Conservation (phyloP, 495 filamentous ascomycete species). For the Talaromyces stipitatus region DNA sequence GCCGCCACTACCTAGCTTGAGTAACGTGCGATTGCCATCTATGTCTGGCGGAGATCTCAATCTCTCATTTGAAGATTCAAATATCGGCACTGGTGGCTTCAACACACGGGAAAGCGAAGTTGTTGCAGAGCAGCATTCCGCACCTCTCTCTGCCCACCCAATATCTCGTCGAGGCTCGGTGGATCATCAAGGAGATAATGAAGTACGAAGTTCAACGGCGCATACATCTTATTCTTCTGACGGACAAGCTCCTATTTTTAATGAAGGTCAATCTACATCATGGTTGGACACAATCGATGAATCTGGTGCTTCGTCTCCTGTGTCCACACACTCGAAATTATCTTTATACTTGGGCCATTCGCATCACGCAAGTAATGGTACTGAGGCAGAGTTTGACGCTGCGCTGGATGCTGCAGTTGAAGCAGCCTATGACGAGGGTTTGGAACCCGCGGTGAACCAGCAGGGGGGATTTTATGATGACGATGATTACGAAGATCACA, state of each 20-base stretch:
- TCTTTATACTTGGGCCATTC: conserved; percentile 61
- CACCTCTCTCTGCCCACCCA: background rate
- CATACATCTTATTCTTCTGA: conserved; percentile 24
- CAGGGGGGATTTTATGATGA: conserved; percentile 33
- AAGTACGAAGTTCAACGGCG: background rate
- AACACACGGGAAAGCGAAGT: background rate
- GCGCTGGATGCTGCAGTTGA: conserved; percentile 94
- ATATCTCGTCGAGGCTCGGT: background rate
- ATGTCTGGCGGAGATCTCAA: background rate
- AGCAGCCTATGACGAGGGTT: conserved; percentile 89
- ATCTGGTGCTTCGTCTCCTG: conserved; percentile 71
- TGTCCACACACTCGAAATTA: conserved; percentile 74
- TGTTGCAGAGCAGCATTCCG: background rate
- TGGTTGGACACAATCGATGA: conserved; percentile 98
- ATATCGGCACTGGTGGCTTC: no score
- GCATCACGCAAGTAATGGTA: conserved; percentile 60
- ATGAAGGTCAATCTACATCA: conserved; percentile 72
- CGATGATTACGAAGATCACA: conserved; percentile 27
- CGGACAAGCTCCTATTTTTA: conserved; percentile 30
- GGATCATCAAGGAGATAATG: background rate
- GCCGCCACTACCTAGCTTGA: background rate
- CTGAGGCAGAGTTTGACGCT: conserved; percentile 90
- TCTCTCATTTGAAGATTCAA: background rate
- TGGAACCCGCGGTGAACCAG: conserved; percentile 57
- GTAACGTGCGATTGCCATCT: background rate